Evolutionary conservation across 2,329 filamentous ascomycete genomes (phyloP), one percentile per base, ranked within the genome.

Genomic region (Curvularia eragrostidis): DNA sequence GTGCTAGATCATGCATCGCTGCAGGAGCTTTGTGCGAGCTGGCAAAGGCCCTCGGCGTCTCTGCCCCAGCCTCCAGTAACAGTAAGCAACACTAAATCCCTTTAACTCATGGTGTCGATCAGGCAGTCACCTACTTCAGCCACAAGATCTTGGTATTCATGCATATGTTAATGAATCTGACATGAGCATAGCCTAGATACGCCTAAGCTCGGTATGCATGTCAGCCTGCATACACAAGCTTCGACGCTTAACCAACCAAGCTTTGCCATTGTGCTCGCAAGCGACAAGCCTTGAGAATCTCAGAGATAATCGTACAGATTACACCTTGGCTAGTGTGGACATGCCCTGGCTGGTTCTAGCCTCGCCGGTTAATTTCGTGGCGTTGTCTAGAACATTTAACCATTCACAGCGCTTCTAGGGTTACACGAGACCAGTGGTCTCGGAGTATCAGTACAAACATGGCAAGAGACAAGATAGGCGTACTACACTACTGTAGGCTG

Each of bases 241-340:
- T 61, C 43, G 47, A 57, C 55, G 61, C 58, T 58, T 63, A 52
- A 49, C 64, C 62, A 65, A 52, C 61, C 59, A 65, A 67, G 63
- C 63, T 52, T 48, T 47, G n/a, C 26, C 19, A 13, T 48, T 18
- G n/a, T 5, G 38, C 36, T 32, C 24, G 21, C 42, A 52, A 41
- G 52, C 53, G 54, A 53, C 19, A 54, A 52, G 42, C 38, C 38
- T 48, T 32, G 19, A 55, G 26, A 24, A 19, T 50, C 51, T 26
- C 26, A 49, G 44, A 26, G 50, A 59, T 52, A 47, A 30, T 36
- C 28, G 36, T 41, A 43, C 47, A 34, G 39, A 36, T 23, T n/a
- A 34, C 28, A 13, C 9, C 38, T 44, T 24, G 41, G 38, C 46
- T 44, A 49, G 28, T 21, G 30, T 26, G 18, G 30, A 32, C 39